Base-by-base conservation (phyloP, 495 filamentous ascomycete species). In the Terfezia boudieri region DNA sequence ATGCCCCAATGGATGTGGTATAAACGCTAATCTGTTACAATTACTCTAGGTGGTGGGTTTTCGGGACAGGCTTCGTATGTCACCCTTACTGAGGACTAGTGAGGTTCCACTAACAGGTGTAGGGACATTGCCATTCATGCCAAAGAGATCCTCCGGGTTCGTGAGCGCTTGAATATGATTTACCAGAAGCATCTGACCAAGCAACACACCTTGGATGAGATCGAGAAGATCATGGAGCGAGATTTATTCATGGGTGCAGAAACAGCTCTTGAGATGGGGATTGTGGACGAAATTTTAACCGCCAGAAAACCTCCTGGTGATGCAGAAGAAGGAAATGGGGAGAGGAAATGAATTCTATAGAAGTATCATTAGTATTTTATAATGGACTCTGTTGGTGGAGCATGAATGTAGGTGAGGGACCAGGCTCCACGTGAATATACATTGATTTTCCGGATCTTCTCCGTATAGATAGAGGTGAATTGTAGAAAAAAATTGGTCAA, bases 111-210 rank as follows among this genome's bases (percentile, higher is more conserved):
- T 32, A 7, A 32, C 26, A 17, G 53, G 16, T 50, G 36, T 37
- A 76, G 69, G 16, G 90, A 98, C 67, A 95, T 98, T 58, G 78
- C 92, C 36, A 95, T 95, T 56, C 93, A 98, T 67, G 90, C 90
- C 8, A 93, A 84, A 66, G 90, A 98, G 73, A 98, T 98, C 56
- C 71, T 96, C 68, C 73, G 89, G 53, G 79, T 94, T 50, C 74
- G 90, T 57, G 71, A 78, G 55, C 79, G 88, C 71, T 70, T 96
- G 60, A 95, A 98, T 69, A 72, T 82, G 71, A 93, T 96, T 53
- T 94, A 93, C 58, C 74, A 82, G 68, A 68, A 72, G 57, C 90
- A 98, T 69, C 67, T 98, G 63, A 95, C 83, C 57, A 83, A 79
- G 67, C 71, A 79, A 56, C 69, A 82, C 64, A 74, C 70, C 1